Base-by-base conservation (phyloP, 192 early-diverging fungal genomes). In the Linnemannia exigua region DNA sequence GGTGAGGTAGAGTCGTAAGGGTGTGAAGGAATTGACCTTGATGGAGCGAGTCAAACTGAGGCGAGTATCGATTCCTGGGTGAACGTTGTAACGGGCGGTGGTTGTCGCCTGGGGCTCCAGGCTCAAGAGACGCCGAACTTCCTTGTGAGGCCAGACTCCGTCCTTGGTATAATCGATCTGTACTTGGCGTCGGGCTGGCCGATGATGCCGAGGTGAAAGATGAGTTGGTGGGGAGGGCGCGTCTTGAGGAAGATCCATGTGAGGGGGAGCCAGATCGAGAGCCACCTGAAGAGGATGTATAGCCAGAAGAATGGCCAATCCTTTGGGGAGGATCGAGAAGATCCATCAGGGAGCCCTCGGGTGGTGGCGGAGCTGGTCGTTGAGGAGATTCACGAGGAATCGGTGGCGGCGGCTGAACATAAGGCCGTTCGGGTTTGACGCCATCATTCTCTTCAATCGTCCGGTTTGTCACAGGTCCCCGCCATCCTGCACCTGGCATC, bases 131-230 rank as follows among this genome's bases (percentile, higher is more conserved):
- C 16, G 69, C 70, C 12, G 80, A 76, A 41, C 80, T 82, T 14
- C 80, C 80, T 16, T 82, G 74, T 41, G 37, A 46, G 20, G 15
- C 52, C 2, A 48, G 38, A 12, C 74, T 63, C 51, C 75, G 75
- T 77, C 84, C 79, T 22, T 86, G 84, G 84, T 86, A 74, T 79
- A 79, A 67, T 86, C 84, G 68, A 61, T 86, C 84, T 31, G 58
- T 38, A 16, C 58, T 47, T 11, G 74, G 70, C 3, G 70, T 74
- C 35, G 84, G 67, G 11, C 44, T 61, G n/a, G 70, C 54, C 54
- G 81, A 82, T 15, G 84, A 76, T 20, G 78, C 46, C 74, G 82
- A 85, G 74, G 70, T 48, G 63, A 80, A 79, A 8, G 84, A 80
- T 80, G 84, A 25, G 74, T 86, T 86, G 63, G 77, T 66, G 46